These are phyloP conservation scores for Glomus cerebriforme DNA, from an alignment of 192 early-diverging fungal species.

Conservation along the genomic window DNA sequence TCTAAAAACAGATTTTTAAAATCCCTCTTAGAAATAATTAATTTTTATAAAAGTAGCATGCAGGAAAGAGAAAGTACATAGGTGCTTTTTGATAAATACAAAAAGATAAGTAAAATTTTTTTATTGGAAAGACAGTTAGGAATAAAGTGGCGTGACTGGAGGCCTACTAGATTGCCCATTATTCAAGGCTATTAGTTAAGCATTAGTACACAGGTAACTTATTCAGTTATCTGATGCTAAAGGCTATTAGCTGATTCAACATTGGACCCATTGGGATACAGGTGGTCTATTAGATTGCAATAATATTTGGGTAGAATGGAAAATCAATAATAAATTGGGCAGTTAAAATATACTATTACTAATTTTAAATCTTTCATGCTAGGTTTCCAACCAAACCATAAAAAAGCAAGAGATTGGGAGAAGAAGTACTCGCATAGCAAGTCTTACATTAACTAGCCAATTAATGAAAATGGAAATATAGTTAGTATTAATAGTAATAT, in stretches of 20 bases:
- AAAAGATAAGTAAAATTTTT: too few species aligned
- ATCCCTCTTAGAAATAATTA: too few species aligned
- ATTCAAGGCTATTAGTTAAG: conserved; percentile 27
- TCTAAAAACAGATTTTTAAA: too few species aligned
- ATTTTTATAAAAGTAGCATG: too few species aligned
- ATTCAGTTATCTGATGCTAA: conserved; percentile 19
- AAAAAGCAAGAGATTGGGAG: conserved; percentile 20
- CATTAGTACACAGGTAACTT: conserved; percentile 26
- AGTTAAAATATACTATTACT: neutral
- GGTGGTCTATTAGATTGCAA: neutral
- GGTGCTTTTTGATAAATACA: too few species aligned
- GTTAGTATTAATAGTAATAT: too few species aligned
- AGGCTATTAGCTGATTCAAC: conserved; percentile 23
- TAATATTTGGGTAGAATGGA: neutral
- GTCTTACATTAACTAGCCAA: too few species aligned
- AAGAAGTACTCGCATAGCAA: neutral
- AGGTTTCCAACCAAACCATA: conserved; percentile 2
- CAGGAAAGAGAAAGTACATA: too few species aligned
- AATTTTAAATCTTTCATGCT: neutral
- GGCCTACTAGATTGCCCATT: conserved; percentile 12
- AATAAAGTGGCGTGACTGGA: neutral
- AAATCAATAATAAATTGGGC: too few species aligned
- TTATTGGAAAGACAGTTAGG: too few species aligned
- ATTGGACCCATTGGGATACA: conserved; percentile 12
- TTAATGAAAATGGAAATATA: too few species aligned